Evolutionary conservation across 768 basidiomycete species (phyloP).

Genomic region (Psilocybe azurescens): DNA sequence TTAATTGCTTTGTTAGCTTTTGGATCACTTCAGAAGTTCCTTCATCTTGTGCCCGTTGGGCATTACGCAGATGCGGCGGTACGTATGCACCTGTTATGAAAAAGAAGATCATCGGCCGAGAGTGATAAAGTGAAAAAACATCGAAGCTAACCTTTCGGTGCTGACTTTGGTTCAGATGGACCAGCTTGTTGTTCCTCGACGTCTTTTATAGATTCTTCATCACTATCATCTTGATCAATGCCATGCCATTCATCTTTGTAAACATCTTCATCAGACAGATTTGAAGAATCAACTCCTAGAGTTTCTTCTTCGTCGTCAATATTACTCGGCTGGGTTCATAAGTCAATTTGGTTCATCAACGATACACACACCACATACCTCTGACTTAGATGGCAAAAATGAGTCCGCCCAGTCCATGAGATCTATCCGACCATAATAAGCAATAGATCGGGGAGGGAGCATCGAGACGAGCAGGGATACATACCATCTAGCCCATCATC

Average conservation of each 20-base stretch:
- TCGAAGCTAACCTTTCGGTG: slow-evolving; percentile 15
- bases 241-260: slow-evolving; percentile 40
- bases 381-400: slow-evolving; percentile 26
- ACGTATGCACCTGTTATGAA: slow-evolving; percentile 59
- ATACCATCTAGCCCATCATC: slow-evolving; percentile 88
- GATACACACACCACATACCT: slow-evolving; percentile 10
- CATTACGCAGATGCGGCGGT: slow-evolving; percentile 78
- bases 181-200: not conserved
- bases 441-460: not conserved
- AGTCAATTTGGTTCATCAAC: not conserved
- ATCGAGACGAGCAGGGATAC: slow-evolving; percentile 18
- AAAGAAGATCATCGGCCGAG: not conserved
- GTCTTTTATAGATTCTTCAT: slow-evolving; percentile 17
- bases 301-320: slow-evolving; percentile 23
- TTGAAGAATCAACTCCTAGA: slow-evolving; percentile 12
- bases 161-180: slow-evolving; percentile 4
- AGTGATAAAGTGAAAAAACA: not conserved
- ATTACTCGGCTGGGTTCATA: not conserved
- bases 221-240: slow-evolving; percentile 28
- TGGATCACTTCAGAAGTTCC: slow-evolving; percentile 41
- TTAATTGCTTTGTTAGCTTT: slow-evolving; percentile 77
- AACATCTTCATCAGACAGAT: slow-evolving; percentile 19
- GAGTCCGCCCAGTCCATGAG: slow-evolving; percentile 58
- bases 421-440: slow-evolving; percentile 39
- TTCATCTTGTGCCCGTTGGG: slow-evolving; percentile 27